Evolutionary conservation across 2,329 filamentous ascomycete species (phyloP), one percentile per base, ranked within the genome.

Genomic region (Epichloe sylvatica): DNA sequence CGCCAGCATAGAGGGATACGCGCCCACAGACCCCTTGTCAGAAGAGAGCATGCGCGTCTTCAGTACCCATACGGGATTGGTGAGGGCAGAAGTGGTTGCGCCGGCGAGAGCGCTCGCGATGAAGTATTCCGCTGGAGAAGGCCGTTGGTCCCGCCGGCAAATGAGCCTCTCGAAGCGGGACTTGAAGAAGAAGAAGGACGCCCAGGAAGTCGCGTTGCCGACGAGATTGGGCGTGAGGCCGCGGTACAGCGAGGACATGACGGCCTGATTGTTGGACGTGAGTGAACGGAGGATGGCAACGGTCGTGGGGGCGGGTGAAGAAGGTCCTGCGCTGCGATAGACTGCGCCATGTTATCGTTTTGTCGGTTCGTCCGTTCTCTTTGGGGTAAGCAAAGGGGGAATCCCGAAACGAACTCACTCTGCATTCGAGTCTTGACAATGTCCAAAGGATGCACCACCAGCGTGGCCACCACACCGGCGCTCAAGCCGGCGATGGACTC

Each of bases 31-130:
- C 49, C 78, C 73, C 46, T 79, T 78, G 56, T 92, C 86, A 4
- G 86, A 90, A 33, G 89, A 88, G 23, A 97, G 74, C 89, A 98
- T 97, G 54, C 92, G 84, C 8, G 91, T 97, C 72, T 97, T 97
- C 64, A 98, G 81, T 3, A 98, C 92, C 92, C 92, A 98, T 59
- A 98, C 83, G 2, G 92, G 92, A 64, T 97, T 97, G 33, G 92
- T 97, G 56, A 91, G 74, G 33, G 86, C 69, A 41, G 90, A 84
- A 2, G 89, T 94, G 39, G 86, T 66, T 17, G 84, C 72, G 33
- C 91, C 90, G 55, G 76, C 71, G 30, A 75, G 61, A n/a, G 72
- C 85, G 35, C 86, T 90, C 4, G 89, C 80, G 44, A 84, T 60
- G 63, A 96, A 91, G 70, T 90, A 95, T 66, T 95, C 88, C 25